Conservation (phyloP, 2,329 filamentous ascomycete species). For the Penicillium sp. region DNA sequence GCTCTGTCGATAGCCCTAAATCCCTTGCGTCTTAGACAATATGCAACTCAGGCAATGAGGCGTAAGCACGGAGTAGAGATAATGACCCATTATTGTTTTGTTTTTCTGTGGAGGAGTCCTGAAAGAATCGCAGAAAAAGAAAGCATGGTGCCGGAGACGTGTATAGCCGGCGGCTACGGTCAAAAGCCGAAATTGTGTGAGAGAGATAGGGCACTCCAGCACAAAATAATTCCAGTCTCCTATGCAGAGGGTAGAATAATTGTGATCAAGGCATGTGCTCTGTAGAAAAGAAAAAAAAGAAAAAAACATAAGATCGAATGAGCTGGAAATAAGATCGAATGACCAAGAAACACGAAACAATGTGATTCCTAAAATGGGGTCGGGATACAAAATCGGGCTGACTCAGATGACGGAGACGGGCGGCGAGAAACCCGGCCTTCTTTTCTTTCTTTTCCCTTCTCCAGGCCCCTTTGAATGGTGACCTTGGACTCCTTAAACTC, state of each 20-base stretch:
- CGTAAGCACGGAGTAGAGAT: background rate
- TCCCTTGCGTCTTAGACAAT: background rate
- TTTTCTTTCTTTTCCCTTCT: background rate
- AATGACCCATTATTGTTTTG: too few species aligned
- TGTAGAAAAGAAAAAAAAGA: background rate
- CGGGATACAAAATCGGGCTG: slow-evolving; percentile 7
- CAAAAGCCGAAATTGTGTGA: background rate
- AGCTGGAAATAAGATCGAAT: slow-evolving; percentile 1
- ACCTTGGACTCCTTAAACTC: background rate
- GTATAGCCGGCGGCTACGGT: background rate
- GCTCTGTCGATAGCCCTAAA: background rate
- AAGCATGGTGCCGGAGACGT: background rate
- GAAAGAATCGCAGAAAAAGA: background rate
- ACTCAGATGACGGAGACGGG: slow-evolving; percentile 6
- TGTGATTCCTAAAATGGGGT: background rate
- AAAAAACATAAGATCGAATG: background rate
- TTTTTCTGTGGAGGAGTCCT: too few species aligned
- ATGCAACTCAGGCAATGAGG: background rate
- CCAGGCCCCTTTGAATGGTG: slow-evolving; percentile 5
- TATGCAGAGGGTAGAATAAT: too few species aligned
- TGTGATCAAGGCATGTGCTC: background rate
- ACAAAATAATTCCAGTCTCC: background rate
- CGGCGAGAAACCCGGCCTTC: slow-evolving; percentile 1
- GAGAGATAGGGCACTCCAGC: background rate
- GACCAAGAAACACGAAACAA: background rate